A percentile compares a stretch with the other conserved stretches of the same genome.
phyloP scores from a whole-genome alignment of 164 flowering plant genomes.

The Piper longum region DNA sequence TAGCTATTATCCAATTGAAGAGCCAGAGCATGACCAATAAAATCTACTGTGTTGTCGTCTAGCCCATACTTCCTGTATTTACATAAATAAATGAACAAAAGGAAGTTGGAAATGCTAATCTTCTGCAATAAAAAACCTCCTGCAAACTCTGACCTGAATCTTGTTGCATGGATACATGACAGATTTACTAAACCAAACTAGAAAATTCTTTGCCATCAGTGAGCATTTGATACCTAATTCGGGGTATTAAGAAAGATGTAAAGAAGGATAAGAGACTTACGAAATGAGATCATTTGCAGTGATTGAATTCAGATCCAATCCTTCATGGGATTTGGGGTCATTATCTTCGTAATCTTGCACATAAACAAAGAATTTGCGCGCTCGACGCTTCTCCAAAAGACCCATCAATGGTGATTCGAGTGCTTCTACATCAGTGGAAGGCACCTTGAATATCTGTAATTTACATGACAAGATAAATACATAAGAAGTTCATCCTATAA shows the following conservation, averaged over 20 bases:
- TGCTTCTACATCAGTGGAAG: constrained; percentile 97
- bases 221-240: too few relatives aligned
- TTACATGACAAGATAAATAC: background rate
- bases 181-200: too few relatives aligned
- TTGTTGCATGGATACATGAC: too few relatives aligned
- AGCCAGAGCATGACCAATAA: constrained; percentile 95
- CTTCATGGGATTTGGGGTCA: constrained; percentile 91
- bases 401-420: constrained; percentile 89
- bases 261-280: constrained; percentile 16
- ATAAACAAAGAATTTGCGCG: constrained; percentile 81
- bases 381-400: constrained; percentile 87
- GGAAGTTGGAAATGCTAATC: background rate
- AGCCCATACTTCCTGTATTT: constrained; percentile 71
- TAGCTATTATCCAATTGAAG: constrained; percentile 64
- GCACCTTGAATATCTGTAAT: constrained; percentile 73
- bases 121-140: background rate
- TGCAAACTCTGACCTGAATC: background rate
- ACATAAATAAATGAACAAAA: constrained; percentile 1
- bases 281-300: constrained; percentile 69
- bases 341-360: constrained; percentile 88
- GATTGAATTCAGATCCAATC: constrained; percentile 60
- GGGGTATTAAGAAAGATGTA: too few relatives aligned
- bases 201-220: too few relatives aligned
- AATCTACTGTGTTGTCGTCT: constrained; percentile 83
- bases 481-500: background rate